phyloP scores from a whole-genome alignment of 1,139 yeast genomes.

The Citeromyces hawaiiensis region DNA sequence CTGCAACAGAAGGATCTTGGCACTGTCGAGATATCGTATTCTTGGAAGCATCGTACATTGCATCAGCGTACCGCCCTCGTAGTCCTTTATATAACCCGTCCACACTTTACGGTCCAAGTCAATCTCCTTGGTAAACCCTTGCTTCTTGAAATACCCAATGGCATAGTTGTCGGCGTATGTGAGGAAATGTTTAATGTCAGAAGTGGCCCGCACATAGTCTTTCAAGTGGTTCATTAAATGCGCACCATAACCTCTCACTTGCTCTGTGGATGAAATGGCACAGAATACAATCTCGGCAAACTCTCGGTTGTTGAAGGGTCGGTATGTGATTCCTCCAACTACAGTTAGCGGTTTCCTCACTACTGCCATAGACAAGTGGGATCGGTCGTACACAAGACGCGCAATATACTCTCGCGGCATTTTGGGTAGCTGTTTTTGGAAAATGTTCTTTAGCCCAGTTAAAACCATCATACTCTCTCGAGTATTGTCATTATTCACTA shows the following conservation, averaged over 20 bases:
- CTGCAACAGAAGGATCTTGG: slow-evolving; percentile 72
- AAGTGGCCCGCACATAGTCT: slow-evolving; percentile 85
- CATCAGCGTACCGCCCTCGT: slow-evolving; percentile 98
- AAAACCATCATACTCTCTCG: slow-evolving; percentile 80
- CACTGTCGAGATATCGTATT: slow-evolving; percentile 78
- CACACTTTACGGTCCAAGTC: slow-evolving; percentile 74
- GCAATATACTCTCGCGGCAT: slow-evolving; percentile 98
- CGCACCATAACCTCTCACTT: slow-evolving; percentile 97
- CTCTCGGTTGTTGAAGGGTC: slow-evolving; percentile 81
- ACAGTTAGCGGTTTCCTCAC: slow-evolving; percentile 87
- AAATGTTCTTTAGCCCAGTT: slow-evolving; percentile 90
- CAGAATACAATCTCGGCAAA: slow-evolving; percentile 98
- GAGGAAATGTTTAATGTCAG: slow-evolving; percentile 74
- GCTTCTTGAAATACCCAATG: slow-evolving; percentile 94
- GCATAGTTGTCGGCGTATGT: slow-evolving; percentile 99
- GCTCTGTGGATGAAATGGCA: slow-evolving; percentile 95
- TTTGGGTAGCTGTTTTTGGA: slow-evolving; percentile 93
- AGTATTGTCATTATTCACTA: slow-evolving; percentile 88
- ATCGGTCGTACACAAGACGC: slow-evolving; percentile 83
- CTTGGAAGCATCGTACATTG: slow-evolving; percentile 91
- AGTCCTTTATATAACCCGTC: slow-evolving; percentile 98
- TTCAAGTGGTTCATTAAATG: slow-evolving; percentile 95
- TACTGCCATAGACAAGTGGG: slow-evolving; percentile 92
- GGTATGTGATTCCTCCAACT: slow-evolving; percentile 92
- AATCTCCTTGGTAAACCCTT: slow-evolving; percentile 93